Base-by-base conservation (phyloP, 805 yeast species). In the Danielozyma ontarioensis region DNA sequence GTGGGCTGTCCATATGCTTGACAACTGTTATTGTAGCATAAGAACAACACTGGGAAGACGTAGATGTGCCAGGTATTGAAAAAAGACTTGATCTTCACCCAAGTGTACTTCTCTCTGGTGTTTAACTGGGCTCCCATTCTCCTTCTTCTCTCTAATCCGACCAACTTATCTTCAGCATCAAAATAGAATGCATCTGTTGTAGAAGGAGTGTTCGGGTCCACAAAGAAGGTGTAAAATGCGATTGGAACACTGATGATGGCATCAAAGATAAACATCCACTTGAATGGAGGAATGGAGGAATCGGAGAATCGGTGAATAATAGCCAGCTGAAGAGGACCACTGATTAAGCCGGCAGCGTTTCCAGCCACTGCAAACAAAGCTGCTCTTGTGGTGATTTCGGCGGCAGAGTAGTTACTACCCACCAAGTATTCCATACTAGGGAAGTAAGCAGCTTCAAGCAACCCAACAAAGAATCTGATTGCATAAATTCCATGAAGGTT, bases 381-480 rank as follows among this genome's bases (percentile, higher is more conserved):
- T 5, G 62, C 49, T 28, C 66, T 33, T 26, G 50, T 53, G 12
- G 57, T 42, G 25, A 59, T 36, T 30, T 59, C 64, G 3, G 39
- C 34, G 3, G 51, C 45, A 5, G 51, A 38, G 32, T 56, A 56
- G 34, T 53, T 50, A n/a, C 55, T 49, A n/a, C 64, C 64, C 6
- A 59, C 46, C 29, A 76, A 54, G 43, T 74, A 78, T 44, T 78
- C 82, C 35, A 76, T 64, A 14, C 76, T 77, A 4, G 87, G 83
- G 48, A 71, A 72, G 43, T 63, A 70, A 0, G 76, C 76, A 11
- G 70, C 57, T 36, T 72, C 78, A 8, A 59, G 44, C 17, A 73
- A 48, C 1, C 77, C 79, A 27, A 36, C 27, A 21, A 44, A 32
- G 23, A 47, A 45, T 5, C 50, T 34, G 10, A 47, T 18, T 3